A percentile compares a stretch with the other conserved stretches of the same genome.
Evolutionary conservation across 2,329 filamentous ascomycete species (phyloP).

Genomic region (Aspergillus fructus): DNA sequence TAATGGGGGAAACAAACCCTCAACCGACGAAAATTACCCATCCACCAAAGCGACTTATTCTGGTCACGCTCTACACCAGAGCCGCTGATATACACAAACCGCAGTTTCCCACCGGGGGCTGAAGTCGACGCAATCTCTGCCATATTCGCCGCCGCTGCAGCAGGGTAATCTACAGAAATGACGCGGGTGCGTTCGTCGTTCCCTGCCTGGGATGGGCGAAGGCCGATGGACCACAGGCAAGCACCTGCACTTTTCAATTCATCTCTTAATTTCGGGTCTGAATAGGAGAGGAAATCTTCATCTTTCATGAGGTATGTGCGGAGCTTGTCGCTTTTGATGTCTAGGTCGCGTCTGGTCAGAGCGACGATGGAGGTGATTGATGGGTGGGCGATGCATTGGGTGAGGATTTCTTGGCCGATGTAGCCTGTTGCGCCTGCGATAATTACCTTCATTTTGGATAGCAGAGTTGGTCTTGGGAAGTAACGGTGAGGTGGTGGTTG

Average conservation of each 20-base stretch:
- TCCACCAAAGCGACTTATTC: constrained; percentile 18
- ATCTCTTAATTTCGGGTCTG: constrained; percentile 40
- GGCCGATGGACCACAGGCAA: constrained; percentile 42
- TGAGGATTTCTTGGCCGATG: constrained; percentile 46
- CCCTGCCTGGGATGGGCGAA: background rate
- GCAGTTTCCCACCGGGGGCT: constrained; percentile 3
- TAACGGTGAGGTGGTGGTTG: background rate
- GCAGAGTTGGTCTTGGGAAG: too few relatives aligned
- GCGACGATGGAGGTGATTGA: constrained; percentile 52
- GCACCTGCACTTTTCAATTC: constrained; percentile 44
- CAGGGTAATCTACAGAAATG: constrained; percentile 16
- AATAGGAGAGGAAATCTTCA: constrained; percentile 55
- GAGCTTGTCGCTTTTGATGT: constrained; percentile 47
- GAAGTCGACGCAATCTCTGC: background rate
- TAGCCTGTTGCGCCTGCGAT: constrained; percentile 20
- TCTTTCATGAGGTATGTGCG: constrained; percentile 47
- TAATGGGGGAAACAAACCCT: constrained; percentile 12
- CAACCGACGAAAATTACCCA: constrained; percentile 18
- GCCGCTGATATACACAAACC: constrained; percentile 22
- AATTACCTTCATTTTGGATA: constrained; percentile 18
- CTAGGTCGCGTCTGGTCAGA: constrained; percentile 37
- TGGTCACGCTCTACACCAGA: constrained; percentile 17
- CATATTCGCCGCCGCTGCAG: constrained; percentile 2
- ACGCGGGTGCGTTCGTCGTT: background rate
- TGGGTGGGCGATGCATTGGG: constrained; percentile 50